phyloP scores from a whole-genome alignment of 2,329 filamentous ascomycete genomes.

The Trichoderma polysporum region DNA sequence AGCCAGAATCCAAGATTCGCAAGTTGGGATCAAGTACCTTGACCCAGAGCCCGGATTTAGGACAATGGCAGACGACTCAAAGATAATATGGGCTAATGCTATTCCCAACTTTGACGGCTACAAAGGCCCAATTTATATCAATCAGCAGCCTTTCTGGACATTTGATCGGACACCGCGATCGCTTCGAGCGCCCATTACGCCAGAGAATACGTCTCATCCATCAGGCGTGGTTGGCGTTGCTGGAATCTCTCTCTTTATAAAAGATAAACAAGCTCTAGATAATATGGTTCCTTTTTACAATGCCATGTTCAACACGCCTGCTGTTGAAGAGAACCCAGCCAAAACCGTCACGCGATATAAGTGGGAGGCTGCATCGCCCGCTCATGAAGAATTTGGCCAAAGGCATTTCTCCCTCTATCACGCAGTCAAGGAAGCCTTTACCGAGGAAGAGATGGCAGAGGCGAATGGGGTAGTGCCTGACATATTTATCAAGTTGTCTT shows the following conservation, averaged over 20 bases:
- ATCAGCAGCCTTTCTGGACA: constrained; percentile 14
- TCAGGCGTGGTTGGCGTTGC: constrained; percentile 1
- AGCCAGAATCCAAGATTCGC: background rate
- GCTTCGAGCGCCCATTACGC: background rate
- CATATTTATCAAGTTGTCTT: constrained; percentile 7
- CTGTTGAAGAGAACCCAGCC: background rate
- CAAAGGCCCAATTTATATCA: background rate
- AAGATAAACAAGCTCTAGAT: background rate
- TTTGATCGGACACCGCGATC: background rate
- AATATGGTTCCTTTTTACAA: constrained; percentile 5
- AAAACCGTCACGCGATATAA: background rate
- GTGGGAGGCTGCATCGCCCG: background rate
- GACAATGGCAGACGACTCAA: constrained; percentile 4
- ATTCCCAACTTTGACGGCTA: constrained; percentile 4
- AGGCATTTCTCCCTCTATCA: constrained; percentile 6
- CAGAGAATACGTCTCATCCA: background rate
- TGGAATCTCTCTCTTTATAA: background rate
- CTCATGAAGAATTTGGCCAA: background rate
- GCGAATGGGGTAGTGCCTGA: constrained; percentile 4
- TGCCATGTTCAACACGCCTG: background rate
- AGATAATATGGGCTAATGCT: background rate
- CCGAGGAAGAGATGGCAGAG: constrained; percentile 5
- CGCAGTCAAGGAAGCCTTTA: background rate
- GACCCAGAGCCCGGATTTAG: constrained; percentile 1
- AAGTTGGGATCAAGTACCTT: background rate